Evolutionary conservation across 768 basidiomycete species (phyloP).

Genomic region (Panaeolus papilionaceus): DNA sequence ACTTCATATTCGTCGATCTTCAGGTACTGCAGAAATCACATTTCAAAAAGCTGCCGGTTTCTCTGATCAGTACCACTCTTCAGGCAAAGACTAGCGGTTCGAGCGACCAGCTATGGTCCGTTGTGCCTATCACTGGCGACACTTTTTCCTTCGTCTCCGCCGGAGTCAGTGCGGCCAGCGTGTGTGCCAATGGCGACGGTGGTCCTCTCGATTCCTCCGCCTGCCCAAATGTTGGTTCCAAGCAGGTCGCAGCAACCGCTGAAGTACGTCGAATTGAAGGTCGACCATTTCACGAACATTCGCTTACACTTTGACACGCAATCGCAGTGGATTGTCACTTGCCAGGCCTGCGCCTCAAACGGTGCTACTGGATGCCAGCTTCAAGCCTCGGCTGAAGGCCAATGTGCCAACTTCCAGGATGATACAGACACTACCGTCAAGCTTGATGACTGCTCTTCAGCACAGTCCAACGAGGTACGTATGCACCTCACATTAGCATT

Average conservation of each 20-base stretch:
- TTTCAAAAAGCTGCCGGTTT: too few relatives aligned
- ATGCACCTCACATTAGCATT: background rate
- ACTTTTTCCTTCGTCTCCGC: constrained; percentile 1
- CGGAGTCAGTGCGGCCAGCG: background rate
- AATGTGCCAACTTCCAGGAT: constrained; percentile 3
- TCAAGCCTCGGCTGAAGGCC: background rate
- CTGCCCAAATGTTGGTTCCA: background rate
- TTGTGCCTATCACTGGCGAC: background rate
- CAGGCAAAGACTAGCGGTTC: background rate
- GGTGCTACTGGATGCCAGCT: constrained; percentile 1
- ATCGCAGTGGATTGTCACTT: background rate
- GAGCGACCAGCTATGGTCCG: background rate
- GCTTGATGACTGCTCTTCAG: background rate
- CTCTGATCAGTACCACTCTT: background rate
- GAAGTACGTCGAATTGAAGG: background rate
- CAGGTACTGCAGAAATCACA: background rate
- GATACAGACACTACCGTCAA: background rate
- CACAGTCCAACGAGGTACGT: background rate
- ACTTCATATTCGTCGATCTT: background rate
- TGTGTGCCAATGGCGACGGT: constrained; percentile 4
- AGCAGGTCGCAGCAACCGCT: background rate
- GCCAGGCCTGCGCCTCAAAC: background rate
- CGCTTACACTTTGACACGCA: too few relatives aligned
- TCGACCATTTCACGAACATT: background rate
- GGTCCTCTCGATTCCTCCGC: background rate